phyloP scores from a whole-genome alignment of 2,329 filamentous ascomycete genomes.

The Diatrype stigma region DNA sequence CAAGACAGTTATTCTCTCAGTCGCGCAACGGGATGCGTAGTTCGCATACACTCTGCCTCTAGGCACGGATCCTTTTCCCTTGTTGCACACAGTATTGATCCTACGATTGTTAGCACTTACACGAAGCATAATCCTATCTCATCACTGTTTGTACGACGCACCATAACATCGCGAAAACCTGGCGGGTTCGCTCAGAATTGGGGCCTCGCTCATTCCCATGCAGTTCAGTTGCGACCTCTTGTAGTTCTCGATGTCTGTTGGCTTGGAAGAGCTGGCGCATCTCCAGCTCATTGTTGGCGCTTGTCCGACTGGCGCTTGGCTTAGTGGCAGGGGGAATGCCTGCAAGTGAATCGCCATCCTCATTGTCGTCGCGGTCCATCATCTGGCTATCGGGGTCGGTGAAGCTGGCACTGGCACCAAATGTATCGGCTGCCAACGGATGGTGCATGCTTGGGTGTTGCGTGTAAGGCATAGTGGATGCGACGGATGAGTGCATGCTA shows the following conservation, averaged over 20 bases:
- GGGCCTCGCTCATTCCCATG: slow-evolving; percentile 76
- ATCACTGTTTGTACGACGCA: slow-evolving; percentile 37
- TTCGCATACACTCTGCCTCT: slow-evolving; percentile 91
- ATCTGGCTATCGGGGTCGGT: slow-evolving; percentile 56
- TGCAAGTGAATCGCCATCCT: slow-evolving; percentile 51
- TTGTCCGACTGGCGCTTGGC: slow-evolving; percentile 58
- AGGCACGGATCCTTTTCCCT: slow-evolving; percentile 81
- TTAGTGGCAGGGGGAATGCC: slow-evolving; percentile 45
- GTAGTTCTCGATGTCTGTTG: slow-evolving; percentile 63
- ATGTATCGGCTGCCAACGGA: slow-evolving; percentile 51
- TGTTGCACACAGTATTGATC: slow-evolving; percentile 69
- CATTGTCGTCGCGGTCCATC: slow-evolving; percentile 55
- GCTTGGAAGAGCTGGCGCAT: slow-evolving; percentile 70
- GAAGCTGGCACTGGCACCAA: slow-evolving; percentile 48
- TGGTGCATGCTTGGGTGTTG: slow-evolving; percentile 42
- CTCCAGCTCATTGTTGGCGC: slow-evolving; percentile 76
- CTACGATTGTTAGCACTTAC: slow-evolving; percentile 38
- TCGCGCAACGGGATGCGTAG: slow-evolving; percentile 89
- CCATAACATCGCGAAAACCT: slow-evolving; percentile 88
- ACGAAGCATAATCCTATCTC: no score
- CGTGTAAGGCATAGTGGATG: slow-evolving; percentile 38
- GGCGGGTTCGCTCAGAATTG: slow-evolving; percentile 77
- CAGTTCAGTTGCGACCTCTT: slow-evolving; percentile 70
- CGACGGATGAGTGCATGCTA: slow-evolving; percentile 43
- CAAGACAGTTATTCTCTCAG: slow-evolving; percentile 86